Evolutionary conservation across 1,284 basidiomycete genomes (phyloP), one percentile per base, ranked within the genome.

Genomic region (Cystobasidium pallidum): DNA sequence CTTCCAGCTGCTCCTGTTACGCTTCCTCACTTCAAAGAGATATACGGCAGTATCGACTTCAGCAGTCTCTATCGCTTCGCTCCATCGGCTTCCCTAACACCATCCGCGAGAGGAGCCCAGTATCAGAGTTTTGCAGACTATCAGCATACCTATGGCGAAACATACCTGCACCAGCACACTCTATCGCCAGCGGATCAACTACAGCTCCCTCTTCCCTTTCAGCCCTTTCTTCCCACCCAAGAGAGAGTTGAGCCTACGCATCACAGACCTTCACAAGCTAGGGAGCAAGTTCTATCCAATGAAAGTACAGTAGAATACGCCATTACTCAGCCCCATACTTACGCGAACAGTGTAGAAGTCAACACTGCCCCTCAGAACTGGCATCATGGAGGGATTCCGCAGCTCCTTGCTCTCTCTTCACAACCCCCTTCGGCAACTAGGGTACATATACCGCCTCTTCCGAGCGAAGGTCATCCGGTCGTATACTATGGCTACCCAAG

Each of bases 151-250:
- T 36, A 34, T 34, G 30, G 24, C 13, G 26, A 10, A 8, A 4
- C 54, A 10, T 4, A 34, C n/a, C 36, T 57, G 24, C 51, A 28
- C 3, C 54, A 17, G 11, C 24, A 34, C 24, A 21, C 34, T 57
- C 32, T 19, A 34, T 32, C 28, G 3, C 54, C 28, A 34, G 30
- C 13, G 10, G 10, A 57, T 34, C 30, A 57, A 21, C 54, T 7
- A 57, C 54, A 57, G 32, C 54, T 57, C 3, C 54, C 54, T 57
- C 54, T 57, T 17, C 54, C 54, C n/a, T 36, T 34, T n/a, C 54
- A 57, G 54, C 54, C 54, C 36, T 32, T 57, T 36, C 54, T 57
- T n/a, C 54, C 54, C n/a, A 57, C 54, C 3, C 54, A 30, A 2
- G 54, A 57, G 1, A 57, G 54, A n/a, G 6, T 57, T 4, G 11